Percentiles rank a stretch among this genome's conserved stretches.
These are phyloP conservation scores for Fusarium penzigii DNA, from an alignment of 2,329 filamentous ascomycete species.

Conservation along the genomic window DNA sequence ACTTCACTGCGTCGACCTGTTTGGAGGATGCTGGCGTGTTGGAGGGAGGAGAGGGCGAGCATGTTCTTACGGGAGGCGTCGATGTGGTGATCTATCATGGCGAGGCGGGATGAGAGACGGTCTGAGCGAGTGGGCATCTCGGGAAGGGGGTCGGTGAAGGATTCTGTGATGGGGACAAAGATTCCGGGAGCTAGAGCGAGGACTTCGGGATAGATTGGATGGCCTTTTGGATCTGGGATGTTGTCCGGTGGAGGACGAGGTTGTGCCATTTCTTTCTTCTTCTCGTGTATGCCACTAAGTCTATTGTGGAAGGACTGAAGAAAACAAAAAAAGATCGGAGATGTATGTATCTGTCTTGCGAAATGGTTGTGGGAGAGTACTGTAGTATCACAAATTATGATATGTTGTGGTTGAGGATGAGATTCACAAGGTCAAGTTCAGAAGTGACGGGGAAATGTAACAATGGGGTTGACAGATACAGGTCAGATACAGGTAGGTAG, in stretches of 20 bases:
- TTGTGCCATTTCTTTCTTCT: constrained; percentile 14
- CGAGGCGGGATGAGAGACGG: constrained; percentile 22
- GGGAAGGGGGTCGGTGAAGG: constrained; percentile 2
- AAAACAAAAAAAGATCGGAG: no score
- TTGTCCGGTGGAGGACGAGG: constrained; percentile 1
- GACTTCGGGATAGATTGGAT: constrained; percentile 12
- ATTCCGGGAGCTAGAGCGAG: constrained; percentile 17
- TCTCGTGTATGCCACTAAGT: no score
- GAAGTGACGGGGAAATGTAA: no score
- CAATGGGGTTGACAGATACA: no score
- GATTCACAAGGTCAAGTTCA: no score
- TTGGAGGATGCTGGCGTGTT: constrained; percentile 34
- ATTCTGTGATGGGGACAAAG: constrained; percentile 35
- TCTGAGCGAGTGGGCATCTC: constrained; percentile 13
- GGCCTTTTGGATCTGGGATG: constrained; percentile 12
- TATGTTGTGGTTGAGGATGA: no score
- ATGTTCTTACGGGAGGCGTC: constrained; percentile 34
- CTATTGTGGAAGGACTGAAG: no score
- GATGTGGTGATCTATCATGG: constrained; percentile 27
- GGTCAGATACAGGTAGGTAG: no score
- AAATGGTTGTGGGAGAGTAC: no score
- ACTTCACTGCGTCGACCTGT: constrained; percentile 20
- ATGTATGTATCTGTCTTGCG: no score
- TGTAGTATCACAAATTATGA: no score
- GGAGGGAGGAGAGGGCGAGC: constrained; percentile 30